Base-by-base conservation (phyloP, 257 asterid species). In the Scutellaria baicalensis region DNA sequence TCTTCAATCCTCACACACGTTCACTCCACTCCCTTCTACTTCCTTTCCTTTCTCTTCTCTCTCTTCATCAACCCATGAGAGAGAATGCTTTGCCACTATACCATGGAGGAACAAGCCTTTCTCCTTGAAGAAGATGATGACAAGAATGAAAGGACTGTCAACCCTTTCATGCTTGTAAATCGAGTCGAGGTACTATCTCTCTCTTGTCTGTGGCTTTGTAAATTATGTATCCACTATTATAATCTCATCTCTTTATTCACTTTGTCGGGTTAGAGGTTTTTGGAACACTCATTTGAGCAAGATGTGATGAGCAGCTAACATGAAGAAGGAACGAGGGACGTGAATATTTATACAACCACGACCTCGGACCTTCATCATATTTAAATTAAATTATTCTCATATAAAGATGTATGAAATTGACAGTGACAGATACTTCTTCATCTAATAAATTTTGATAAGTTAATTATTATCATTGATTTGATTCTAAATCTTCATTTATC, bases 251-350 rank as follows among this genome's bases (percentile, higher is more conserved):
- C 8, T 12, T 13, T 38, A 6, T 42, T 5, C 10, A 8, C 7
- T 49, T 71, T 43, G 73, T 75, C 79, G 87, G 81, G 36, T 5
- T 47, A 56, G 9, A 35, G 17, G 5, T 59, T 61, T 21, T 3
- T 83, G 91, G 89, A 83, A 79, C 69, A 83, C 76, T 79, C 91
- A 86, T 83, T 86, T 83, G 89, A 83, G 89, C 89, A 83, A 86
- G 87, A 83, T 42, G 49, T 27, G 11, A 17, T 4, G 9, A 33
- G 49, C 51, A 66, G 23, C 20, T 17, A 58, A 70, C 49, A 64
- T 9, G 76, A 58, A 68, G 80, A 71, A 63, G 81, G 77, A 18
- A 61, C 71, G 54, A 57, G 76, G 52, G 13, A 50, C 55, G 23
- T 3, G 45, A 7, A 36, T 9, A 7, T 31, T 17, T 57, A 0